Conservation (phyloP, 202 grass and related monocot species). For the Saccharum hybrid region DNA sequence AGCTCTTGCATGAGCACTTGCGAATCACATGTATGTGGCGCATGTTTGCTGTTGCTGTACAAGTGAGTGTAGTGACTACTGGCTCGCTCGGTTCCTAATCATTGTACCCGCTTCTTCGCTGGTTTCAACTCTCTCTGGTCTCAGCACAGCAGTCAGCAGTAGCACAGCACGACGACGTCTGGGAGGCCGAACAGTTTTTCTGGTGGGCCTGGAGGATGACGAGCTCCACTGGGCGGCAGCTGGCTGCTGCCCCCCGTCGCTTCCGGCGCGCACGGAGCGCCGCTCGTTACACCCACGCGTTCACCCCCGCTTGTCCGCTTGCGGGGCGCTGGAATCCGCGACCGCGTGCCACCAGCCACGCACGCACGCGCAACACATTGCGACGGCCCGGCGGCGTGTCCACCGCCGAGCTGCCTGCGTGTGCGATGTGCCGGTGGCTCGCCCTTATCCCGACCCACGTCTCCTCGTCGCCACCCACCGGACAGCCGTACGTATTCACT, state of each 20-base stretch:
- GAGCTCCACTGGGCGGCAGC: neutral
- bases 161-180: neutral
- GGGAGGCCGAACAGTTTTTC: neutral
- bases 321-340: slow-evolving; percentile 50
- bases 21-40: neutral
- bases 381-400: neutral
- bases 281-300: neutral
- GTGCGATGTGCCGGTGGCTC: neutral
- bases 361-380: slow-evolving; percentile 16
- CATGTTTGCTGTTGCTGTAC: neutral
- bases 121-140: neutral
- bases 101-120: neutral
- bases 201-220: neutral
- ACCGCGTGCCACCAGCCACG: neutral
- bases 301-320: slow-evolving; percentile 37
- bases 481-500: neutral
- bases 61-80: neutral
- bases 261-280: neutral
- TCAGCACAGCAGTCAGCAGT: neutral
- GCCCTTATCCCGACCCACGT: neutral
- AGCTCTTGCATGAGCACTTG: neutral
- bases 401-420: neutral
- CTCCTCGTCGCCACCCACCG: neutral
- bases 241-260: no score
- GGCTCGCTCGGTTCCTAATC: neutral